phyloP scores from a whole-genome alignment of 768 basidiomycete species.

The Rossbeevera mucosa region DNA sequence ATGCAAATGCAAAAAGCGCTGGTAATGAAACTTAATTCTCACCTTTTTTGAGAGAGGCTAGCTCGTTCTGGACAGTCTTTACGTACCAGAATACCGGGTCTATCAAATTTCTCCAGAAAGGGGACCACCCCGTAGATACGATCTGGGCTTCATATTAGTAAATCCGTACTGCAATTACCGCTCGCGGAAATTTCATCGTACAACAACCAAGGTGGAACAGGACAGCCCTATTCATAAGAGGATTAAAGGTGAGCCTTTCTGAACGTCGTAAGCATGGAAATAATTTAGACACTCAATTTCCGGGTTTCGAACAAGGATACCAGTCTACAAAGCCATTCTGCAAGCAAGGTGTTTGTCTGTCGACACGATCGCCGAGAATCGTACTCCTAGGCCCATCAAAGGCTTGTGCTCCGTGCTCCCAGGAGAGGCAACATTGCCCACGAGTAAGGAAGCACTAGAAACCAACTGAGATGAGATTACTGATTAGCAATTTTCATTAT shows the following conservation, averaged over 20 bases:
- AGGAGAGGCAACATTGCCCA: conserved; percentile 27
- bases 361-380: conserved; percentile 18
- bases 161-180: conserved; percentile 27
- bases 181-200: conserved; percentile 25
- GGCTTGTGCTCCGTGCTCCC: conserved; percentile 18
- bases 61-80: conserved; percentile 15
- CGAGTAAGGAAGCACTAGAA: conserved; percentile 21
- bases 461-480: conserved; percentile 27
- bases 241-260: conserved; percentile 1
- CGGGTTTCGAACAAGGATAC: conserved; percentile 19
- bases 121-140: conserved; percentile 19
- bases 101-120: conserved; percentile 18
- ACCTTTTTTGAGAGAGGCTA: conserved; percentile 22
- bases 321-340: conserved; percentile 9
- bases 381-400: conserved; percentile 13
- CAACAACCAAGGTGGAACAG: conserved; percentile 24
- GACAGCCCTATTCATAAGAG: conserved; percentile 10
- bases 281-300: conserved; percentile 22
- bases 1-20: conserved; percentile 11
- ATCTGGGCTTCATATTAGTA: conserved; percentile 26
- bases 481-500: conserved; percentile 27
- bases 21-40: conserved; percentile 13
- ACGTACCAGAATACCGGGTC: conserved; percentile 21
- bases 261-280: conserved; percentile 7
- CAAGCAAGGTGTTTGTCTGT: conserved; percentile 3